Percentiles rank a stretch among this genome's conserved stretches.
These are phyloP conservation scores for Aureobasidium uvarum DNA, from an alignment of 2,329 filamentous ascomycete species.

Conservation along the genomic window DNA sequence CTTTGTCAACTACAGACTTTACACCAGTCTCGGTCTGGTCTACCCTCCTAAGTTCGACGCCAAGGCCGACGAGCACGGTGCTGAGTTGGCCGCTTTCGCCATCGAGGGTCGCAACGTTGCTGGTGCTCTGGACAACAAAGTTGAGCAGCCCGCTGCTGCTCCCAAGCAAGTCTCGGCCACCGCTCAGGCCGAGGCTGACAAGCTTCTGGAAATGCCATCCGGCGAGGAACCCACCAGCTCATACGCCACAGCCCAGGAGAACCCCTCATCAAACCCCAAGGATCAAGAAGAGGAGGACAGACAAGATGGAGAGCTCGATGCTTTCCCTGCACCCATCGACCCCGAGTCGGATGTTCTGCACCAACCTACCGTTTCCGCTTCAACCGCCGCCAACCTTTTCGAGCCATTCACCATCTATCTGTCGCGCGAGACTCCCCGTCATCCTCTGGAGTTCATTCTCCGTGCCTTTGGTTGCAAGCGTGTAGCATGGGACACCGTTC, in stretches of 20 bases:
- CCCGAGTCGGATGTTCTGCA: constrained; percentile 81
- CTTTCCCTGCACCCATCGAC: constrained; percentile 74
- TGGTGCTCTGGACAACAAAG: constrained; percentile 33
- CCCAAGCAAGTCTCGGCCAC: constrained; percentile 37
- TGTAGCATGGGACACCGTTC: constrained; percentile 87
- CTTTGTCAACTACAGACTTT: constrained; percentile 94
- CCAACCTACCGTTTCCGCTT: constrained; percentile 66
- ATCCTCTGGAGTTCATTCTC: constrained; percentile 87
- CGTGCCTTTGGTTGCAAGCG: constrained; percentile 94
- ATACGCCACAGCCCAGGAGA: constrained; percentile 38
- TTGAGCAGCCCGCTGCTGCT: constrained; percentile 30
- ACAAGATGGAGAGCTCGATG: constrained; percentile 66
- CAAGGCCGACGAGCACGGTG: constrained; percentile 81
- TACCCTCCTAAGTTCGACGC: constrained; percentile 95
- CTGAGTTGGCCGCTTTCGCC: constrained; percentile 86
- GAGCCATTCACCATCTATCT: constrained; percentile 87
- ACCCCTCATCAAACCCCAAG: constrained; percentile 45
- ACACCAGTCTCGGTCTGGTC: constrained; percentile 85
- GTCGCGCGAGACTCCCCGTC: constrained; percentile 87
- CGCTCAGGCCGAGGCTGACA: constrained; percentile 52
- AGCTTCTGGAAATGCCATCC: constrained; percentile 37
- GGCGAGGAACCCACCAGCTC: constrained; percentile 29
- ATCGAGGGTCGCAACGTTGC: constrained; percentile 66
- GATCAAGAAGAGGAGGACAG: constrained; percentile 37
- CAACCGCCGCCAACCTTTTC: constrained; percentile 73